Conservation (phyloP, 345 rosid genomes). For the Salix arbutifolia region DNA sequence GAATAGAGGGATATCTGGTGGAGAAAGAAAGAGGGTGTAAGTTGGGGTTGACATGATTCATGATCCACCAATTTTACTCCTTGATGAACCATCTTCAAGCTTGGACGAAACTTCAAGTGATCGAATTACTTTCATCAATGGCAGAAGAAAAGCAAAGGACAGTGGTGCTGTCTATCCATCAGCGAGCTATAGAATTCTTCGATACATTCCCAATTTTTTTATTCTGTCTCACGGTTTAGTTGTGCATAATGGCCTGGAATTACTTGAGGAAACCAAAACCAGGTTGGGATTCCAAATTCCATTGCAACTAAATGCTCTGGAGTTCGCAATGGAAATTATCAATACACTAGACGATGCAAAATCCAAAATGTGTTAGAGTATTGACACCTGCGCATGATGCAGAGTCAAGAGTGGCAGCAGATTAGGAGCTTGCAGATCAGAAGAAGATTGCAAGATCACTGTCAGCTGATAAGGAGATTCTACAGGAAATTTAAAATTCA, state of each 20-base stretch:
- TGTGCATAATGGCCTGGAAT: slow-evolving; percentile 40
- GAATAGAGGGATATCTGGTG: slow-evolving; percentile 27
- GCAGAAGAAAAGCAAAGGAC: slow-evolving; percentile 21
- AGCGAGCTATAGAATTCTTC: slow-evolving; percentile 24
- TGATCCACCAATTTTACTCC: slow-evolving; percentile 25
- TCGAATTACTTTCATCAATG: slow-evolving; percentile 24
- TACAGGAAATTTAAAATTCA: too few relatives aligned
- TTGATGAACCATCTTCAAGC: slow-evolving; percentile 33
- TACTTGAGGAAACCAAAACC: slow-evolving; percentile 55
- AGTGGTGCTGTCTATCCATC: slow-evolving; percentile 23
- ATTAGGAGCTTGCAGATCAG: too few relatives aligned
- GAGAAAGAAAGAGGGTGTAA: slow-evolving; percentile 31
- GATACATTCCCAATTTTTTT: slow-evolving; percentile 15
- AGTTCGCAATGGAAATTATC: slow-evolving; percentile 83
- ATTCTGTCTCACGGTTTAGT: slow-evolving; percentile 27
- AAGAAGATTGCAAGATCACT: too few relatives aligned
- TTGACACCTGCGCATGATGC: too few relatives aligned
- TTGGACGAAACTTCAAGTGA: slow-evolving; percentile 23
- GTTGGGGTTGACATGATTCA: slow-evolving; percentile 30
- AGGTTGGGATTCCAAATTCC: slow-evolving; percentile 66
- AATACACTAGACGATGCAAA: slow-evolving; percentile 37
- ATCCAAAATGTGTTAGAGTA: slow-evolving; percentile 15
- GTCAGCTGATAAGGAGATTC: too few relatives aligned
- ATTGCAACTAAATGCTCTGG: slow-evolving; percentile 58
- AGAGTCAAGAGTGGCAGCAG: too few relatives aligned